Base-by-base conservation (phyloP, 331 rosid genomes). In the Erythrophleum ivorense region DNA sequence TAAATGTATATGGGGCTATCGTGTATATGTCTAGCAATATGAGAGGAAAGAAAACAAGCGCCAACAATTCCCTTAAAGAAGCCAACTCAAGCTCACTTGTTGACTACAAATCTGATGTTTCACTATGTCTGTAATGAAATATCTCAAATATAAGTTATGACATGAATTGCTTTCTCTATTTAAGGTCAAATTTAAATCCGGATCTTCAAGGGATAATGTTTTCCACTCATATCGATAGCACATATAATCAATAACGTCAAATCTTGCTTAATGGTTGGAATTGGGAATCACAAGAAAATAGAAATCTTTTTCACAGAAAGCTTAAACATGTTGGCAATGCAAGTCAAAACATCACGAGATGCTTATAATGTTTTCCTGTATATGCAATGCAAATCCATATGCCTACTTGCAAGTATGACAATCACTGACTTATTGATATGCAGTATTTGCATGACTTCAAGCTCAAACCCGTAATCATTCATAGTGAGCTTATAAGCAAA, bases 391-490 rank as follows among this genome's bases (percentile, higher is more conserved):
- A 75, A 79, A 38, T 79, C n/a, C 7, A 19, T 40, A 38, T n/a
- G 5, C 24, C 68, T 29, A 21, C 10, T 60, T 49, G 41, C 11
- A 41, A 48, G 55, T 8, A 73, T 4, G 48, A 29, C 52, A 79
- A 34, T 59, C 48, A 31, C 63, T 76, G 72, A 43, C 55, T 75
- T 66, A 45, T 76, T 57, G 6, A 71, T 11, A 33, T 43, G 11
- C 48, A 54, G 43, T 8, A 55, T 18, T 34, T 53, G 65, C 0
- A 14, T n/a, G 59, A 64, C 50, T 81, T 81, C 73, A 21, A 45
- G 6, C 15, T 45, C 73, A 77, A 71, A 64, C 18, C 4, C 71
- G 33, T 12, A 66, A 67, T 55, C 8, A 60, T 72, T 59, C 34
- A 81, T 13, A 36, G 16, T 38, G 50, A n/a, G 9, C 54, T 29